Evolutionary conservation across 2,329 filamentous ascomycete genomes (phyloP).

Genomic region (Trichoderma cornu-damae): DNA sequence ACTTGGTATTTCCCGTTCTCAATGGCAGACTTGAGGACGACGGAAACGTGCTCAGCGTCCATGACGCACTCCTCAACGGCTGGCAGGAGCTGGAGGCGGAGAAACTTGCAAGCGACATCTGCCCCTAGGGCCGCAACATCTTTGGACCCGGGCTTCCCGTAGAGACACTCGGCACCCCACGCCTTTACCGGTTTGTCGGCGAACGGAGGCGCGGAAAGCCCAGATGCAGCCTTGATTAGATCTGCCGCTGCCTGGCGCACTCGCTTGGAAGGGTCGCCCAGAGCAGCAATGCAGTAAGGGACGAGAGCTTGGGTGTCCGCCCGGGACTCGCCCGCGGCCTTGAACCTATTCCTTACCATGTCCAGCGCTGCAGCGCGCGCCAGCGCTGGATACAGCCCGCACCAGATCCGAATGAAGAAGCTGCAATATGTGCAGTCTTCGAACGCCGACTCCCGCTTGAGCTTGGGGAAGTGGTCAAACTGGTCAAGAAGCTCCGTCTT

Average conservation of each 20-base stretch:
- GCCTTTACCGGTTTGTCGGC: slow-evolving; percentile 38
- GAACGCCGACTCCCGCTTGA: slow-evolving; percentile 51
- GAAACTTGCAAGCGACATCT: slow-evolving; percentile 54
- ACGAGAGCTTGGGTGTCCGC: slow-evolving; percentile 72
- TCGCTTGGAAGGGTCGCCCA: slow-evolving; percentile 69
- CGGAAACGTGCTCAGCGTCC: slow-evolving; percentile 65
- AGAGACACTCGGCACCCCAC: slow-evolving; percentile 63
- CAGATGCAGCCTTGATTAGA: slow-evolving; percentile 54
- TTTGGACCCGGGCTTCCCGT: slow-evolving; percentile 46
- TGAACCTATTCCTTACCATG: slow-evolving; percentile 54
- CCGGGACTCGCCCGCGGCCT: slow-evolving; percentile 41
- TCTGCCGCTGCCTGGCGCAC: slow-evolving; percentile 72
- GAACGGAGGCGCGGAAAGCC: slow-evolving; percentile 39
- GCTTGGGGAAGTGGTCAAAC: slow-evolving; percentile 51
- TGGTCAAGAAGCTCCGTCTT: slow-evolving; percentile 38
- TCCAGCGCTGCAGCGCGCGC: slow-evolving; percentile 66
- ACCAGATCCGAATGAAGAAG: slow-evolving; percentile 73
- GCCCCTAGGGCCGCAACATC: slow-evolving; percentile 54
- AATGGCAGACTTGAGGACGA: slow-evolving; percentile 47
- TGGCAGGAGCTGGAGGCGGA: slow-evolving; percentile 65
- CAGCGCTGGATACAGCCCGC: slow-evolving; percentile 62
- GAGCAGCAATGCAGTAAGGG: slow-evolving; percentile 72
- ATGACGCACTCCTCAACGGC: slow-evolving; percentile 80
- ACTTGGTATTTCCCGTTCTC: slow-evolving; percentile 39
- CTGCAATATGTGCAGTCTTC: slow-evolving; percentile 64